Evolutionary conservation across 2,329 filamentous ascomycete species (phyloP), one percentile per base, ranked within the genome.

Genomic region (Hansfordia pulvinata): DNA sequence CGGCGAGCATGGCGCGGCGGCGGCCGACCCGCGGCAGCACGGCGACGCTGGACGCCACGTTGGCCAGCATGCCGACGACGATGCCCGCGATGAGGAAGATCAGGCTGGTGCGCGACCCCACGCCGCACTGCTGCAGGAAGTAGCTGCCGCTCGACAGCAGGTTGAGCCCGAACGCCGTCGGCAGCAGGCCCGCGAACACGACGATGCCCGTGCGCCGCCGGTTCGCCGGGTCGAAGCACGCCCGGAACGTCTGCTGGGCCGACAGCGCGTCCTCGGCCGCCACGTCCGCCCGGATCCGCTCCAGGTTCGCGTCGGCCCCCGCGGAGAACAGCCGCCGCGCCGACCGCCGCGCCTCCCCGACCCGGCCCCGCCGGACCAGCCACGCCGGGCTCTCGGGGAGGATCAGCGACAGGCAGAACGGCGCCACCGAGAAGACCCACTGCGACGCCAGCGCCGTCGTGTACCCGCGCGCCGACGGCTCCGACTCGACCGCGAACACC

Each of bases 331-430:
- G 57, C 24, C 62, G 58, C 26, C 50, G 52, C 39, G 69, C 60
- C 10, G 62, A 54, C 30, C 47, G 44, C 31, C 61, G 42, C 2
- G 61, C 57, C 24, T 60, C 40, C 1, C 46, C 44, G 8, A 54
- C 40, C 5, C 42, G 41, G 4, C 45, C 47, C 27, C 53, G 57
- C 4, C 60, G 53, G 2, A 69, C 42, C 2, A 67, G 43, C 32
- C 56, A 67, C 0, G 59, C 49, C 0, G 65, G 65, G 9, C 56
- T 62, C 33, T 70, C 64, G 0, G 64, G 64, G 18, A 69, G 50
- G 23, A 60, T 20, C 17, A 59, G 37, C 0, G 60, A 48, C 10
- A 62, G 39, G 11, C 56, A 4, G 10, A 65, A 41, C 0, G 60
- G 53, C 1, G 61, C 32, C 5, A 50, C 43, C 1, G 56, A 54